Conservation (phyloP, 176 grass and related monocot species). For the Oryza coarctata region DNA sequence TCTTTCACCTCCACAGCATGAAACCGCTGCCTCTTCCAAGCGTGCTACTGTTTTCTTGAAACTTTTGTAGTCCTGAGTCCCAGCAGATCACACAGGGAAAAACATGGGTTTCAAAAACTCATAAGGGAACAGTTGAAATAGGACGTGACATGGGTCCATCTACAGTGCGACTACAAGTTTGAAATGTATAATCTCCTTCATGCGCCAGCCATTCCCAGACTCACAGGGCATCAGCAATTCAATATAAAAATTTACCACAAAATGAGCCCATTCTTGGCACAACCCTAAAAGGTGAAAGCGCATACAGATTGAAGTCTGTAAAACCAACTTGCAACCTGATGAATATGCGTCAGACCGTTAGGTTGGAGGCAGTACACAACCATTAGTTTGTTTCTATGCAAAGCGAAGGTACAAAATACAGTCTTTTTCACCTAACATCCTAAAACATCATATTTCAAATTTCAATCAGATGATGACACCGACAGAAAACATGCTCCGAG, state of each 20-base stretch:
- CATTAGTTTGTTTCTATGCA: background rate
- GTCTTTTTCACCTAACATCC: too few species aligned
- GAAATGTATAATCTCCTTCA: background rate
- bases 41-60: slow-evolving; percentile 78
- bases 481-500: background rate
- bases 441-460: too few species aligned
- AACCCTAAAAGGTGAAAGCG: background rate
- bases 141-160: background rate
- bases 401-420: background rate
- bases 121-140: background rate
- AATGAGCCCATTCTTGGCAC: background rate
- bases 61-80: slow-evolving; percentile 70
- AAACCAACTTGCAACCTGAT: background rate
- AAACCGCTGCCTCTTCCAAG: slow-evolving; percentile 84
- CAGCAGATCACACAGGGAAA: slow-evolving; percentile 40
- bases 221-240: background rate
- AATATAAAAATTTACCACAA: slow-evolving; percentile 4
- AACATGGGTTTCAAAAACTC: background rate
- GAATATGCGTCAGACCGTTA: background rate
- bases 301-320: slow-evolving; percentile 2
- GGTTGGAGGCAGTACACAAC: background rate
- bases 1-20: slow-evolving; percentile 73
- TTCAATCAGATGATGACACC: background rate
- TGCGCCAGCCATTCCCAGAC: background rate
- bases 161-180: background rate